phyloP scores from a whole-genome alignment of 345 rosid genomes.

The Reutealis trisperma region DNA sequence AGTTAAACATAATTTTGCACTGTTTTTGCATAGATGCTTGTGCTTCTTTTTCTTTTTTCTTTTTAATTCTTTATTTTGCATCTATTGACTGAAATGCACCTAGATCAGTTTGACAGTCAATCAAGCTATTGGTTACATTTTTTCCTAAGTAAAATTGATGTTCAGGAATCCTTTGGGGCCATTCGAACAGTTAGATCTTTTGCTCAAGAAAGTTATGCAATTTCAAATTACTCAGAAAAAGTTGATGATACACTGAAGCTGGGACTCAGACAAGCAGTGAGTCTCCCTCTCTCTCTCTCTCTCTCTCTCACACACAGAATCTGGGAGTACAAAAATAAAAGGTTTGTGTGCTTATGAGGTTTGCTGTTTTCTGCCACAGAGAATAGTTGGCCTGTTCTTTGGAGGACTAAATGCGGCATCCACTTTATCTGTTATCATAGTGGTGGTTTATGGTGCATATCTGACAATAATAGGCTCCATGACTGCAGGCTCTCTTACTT shows the following conservation, averaged over 20 bases:
- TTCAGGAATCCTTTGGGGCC: constrained; percentile 95
- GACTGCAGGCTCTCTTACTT: constrained; percentile 89
- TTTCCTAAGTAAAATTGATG: constrained; percentile 15
- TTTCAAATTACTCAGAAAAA: constrained; percentile 71
- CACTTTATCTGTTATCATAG: constrained; percentile 72
- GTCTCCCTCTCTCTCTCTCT: constrained; percentile 30
- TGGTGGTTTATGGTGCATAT: constrained; percentile 86
- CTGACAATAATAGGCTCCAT: constrained; percentile 78
- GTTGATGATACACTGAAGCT: constrained; percentile 84
- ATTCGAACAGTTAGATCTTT: constrained; percentile 92
- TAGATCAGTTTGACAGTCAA: not conserved
- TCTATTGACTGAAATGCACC: not conserved
- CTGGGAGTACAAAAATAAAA: not conserved
- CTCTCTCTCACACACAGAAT: not conserved
- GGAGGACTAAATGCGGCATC: constrained; percentile 92
- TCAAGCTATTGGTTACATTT: not conserved
- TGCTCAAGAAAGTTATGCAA: constrained; percentile 75
- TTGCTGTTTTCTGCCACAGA: constrained; percentile 37
- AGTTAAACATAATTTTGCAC: not conserved
- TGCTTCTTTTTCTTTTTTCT: not conserved
- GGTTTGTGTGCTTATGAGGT: constrained; percentile 1
- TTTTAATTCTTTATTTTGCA: not conserved
- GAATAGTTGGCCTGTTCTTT: constrained; percentile 66
- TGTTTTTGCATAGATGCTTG: not conserved
- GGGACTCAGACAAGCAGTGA: constrained; percentile 90